Conservation (phyloP, 2,329 filamentous ascomycete species). For the Aspergillus carbonarius region DNA sequence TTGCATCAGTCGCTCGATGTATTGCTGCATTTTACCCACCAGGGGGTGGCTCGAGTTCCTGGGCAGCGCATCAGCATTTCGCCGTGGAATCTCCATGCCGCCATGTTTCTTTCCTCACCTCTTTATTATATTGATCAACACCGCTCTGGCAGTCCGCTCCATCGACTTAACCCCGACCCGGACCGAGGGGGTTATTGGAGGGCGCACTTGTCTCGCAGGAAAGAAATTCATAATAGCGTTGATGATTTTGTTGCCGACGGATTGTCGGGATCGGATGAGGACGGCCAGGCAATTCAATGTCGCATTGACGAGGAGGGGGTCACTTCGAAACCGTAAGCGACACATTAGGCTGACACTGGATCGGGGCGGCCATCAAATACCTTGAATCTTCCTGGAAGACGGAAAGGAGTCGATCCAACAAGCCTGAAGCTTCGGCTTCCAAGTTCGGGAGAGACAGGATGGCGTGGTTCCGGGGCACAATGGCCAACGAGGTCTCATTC, state of each 20-base stretch:
- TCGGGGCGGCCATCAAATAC: slow-evolving; percentile 46
- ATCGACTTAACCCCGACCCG: slow-evolving; percentile 88
- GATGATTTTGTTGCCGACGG: slow-evolving; percentile 80
- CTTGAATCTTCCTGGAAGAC: slow-evolving; percentile 83
- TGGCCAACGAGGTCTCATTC: slow-evolving; percentile 80
- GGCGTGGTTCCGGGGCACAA: slow-evolving; percentile 80
- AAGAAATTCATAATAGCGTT: slow-evolving; percentile 88
- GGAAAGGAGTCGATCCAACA: slow-evolving; percentile 82
- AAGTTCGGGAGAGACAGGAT: slow-evolving; percentile 76
- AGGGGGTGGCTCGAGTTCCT: slow-evolving; percentile 80
- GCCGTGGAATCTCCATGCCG: background rate
- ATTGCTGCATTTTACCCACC: slow-evolving; percentile 76
- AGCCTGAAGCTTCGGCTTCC: slow-evolving; percentile 87
- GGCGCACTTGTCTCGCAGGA: slow-evolving; percentile 75
- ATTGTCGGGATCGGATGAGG: slow-evolving; percentile 76
- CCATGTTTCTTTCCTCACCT: slow-evolving; percentile 52
- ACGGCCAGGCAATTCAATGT: slow-evolving; percentile 86
- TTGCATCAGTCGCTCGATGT: slow-evolving; percentile 79
- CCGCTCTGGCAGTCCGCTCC: slow-evolving; percentile 84
- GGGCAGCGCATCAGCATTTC: slow-evolving; percentile 21
- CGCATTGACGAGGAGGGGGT: slow-evolving; percentile 84
- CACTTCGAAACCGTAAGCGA: slow-evolving; percentile 52
- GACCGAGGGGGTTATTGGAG: slow-evolving; percentile 72
- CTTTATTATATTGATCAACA: slow-evolving; percentile 81
- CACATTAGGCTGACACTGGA: background rate